These are phyloP conservation scores for Pythium rhizo-oryzae DNA, from an alignment of 352 stramenopile genomes.

Conservation along the genomic window DNA sequence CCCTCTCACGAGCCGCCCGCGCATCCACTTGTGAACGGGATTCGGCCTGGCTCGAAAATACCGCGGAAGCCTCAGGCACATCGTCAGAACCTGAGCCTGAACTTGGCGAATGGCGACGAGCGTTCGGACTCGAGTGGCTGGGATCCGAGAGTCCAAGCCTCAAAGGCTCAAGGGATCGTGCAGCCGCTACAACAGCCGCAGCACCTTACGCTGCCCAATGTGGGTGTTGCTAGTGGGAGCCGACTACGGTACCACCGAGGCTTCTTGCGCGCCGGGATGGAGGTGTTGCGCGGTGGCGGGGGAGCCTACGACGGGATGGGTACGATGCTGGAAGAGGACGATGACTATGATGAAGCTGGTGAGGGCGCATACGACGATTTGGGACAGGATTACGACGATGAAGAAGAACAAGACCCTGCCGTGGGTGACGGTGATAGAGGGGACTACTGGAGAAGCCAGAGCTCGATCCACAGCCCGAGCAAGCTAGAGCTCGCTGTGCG, in stretches of 20 bases:
- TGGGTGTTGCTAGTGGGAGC: background rate
- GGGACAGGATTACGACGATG: background rate
- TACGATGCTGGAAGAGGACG: constrained; percentile 24
- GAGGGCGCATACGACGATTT: constrained; percentile 3
- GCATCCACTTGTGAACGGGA: constrained; percentile 4
- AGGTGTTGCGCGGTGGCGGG: constrained; percentile 43
- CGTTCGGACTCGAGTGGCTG: constrained; percentile 1
- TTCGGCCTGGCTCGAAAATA: constrained; percentile 7
- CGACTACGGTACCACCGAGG: constrained; percentile 48
- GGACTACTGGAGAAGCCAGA: constrained; percentile 6
- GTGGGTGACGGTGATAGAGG: background rate
- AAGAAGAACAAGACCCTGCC: background rate
- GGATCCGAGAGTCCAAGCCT: constrained; percentile 6
- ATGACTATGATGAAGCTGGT: constrained; percentile 5
- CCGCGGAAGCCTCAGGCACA: constrained; percentile 11
- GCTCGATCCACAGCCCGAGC: constrained; percentile 34
- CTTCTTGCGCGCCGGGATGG: constrained; percentile 63
- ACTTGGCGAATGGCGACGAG: constrained; percentile 9
- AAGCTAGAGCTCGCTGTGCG: constrained; percentile 41
- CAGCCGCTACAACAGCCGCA: background rate
- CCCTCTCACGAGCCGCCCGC: constrained; percentile 12
- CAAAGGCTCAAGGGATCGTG: background rate
- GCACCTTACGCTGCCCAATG: background rate
- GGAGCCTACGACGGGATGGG: background rate
- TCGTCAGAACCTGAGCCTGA: constrained; percentile 9